Evolutionary conservation across 306 rosid genomes (phyloP), one percentile per base, ranked within the genome.

Genomic region (Medicago arabica): DNA sequence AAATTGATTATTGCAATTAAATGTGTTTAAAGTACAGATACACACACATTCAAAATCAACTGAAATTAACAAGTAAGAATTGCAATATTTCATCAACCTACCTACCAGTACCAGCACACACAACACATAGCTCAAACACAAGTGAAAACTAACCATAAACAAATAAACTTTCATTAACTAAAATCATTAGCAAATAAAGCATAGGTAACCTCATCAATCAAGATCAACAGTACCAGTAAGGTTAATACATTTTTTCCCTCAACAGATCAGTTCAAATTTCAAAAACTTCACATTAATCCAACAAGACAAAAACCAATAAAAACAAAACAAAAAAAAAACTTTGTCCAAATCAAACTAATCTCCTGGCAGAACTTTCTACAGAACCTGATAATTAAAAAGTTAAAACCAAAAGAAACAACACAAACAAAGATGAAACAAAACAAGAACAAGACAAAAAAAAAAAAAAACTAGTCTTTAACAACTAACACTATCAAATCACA

Each of bases 201-300:
- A n/a, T n/a, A n/a, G n/a, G n/a, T n/a, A n/a, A n/a, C n/a, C n/a
- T n/a, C n/a, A n/a, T n/a, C n/a, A n/a, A n/a, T n/a, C n/a, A n/a
- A n/a, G n/a, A n/a, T n/a, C n/a, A n/a, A 25, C 46, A 64, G 68
- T 39, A 21, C 12, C 11, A 50, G 8, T 14, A 44, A 60, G 57
- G 15, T 55, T 31, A 36, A 76, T 7, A n/a, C 66, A 71, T 46
- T 41, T 59, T 55, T 8, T 47, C 43, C 71, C 67, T 79, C 18
- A 66, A 53, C 28, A 74, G 83, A 85, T 81, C 88, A 80, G 75
- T 84, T 75, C 62, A 3, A 41, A 67, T 76, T 84, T 75, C 66
- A 3, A 49, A 67, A 78, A 80, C 72, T 39, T 57, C 63, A 72
- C 59, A 57, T 54, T 49, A 39, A 67, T 49, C 69, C 50, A 47